Evolutionary conservation across 345 rosid genomes (phyloP).

Genomic region (Garcia nutans): DNA sequence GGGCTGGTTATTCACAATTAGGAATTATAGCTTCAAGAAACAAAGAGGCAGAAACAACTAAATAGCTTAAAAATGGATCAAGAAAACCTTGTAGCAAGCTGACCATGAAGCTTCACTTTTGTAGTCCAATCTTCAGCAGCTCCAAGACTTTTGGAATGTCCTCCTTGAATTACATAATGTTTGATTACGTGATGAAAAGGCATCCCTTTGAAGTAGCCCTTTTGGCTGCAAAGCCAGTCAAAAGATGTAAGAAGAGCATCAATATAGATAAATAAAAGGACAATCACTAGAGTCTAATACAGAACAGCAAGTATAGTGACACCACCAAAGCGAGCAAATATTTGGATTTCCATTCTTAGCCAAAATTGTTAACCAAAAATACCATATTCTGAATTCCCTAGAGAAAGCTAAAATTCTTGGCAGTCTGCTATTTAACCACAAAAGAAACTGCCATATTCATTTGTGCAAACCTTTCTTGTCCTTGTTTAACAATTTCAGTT

Average conservation of each 20-base stretch:
- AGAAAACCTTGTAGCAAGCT: constrained; percentile 60
- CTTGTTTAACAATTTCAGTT: constrained; percentile 7
- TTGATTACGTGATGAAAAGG: constrained; percentile 77
- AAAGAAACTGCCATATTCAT: background rate
- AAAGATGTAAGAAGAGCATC: background rate
- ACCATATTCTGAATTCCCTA: background rate
- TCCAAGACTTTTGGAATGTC: constrained; percentile 50
- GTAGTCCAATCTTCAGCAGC: constrained; percentile 78
- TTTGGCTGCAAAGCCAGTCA: constrained; percentile 60
- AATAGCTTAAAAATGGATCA: background rate
- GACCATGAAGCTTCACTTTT: constrained; percentile 68
- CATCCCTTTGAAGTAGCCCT: constrained; percentile 78
- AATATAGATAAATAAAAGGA: background rate
- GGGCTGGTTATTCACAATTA: constrained; percentile 40
- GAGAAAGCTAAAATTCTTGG: background rate
- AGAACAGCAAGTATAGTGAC: background rate
- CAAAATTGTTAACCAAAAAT: background rate
- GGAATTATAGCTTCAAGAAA: background rate
- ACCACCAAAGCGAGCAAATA: background rate
- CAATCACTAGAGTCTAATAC: background rate
- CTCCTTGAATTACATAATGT: constrained; percentile 87
- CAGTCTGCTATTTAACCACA: background rate
- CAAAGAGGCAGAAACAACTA: background rate
- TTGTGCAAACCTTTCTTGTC: background rate
- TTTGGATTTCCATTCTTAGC: background rate